Evolutionary conservation across 352 stramenopile genomes (phyloP).

Genomic region (Phytopythium oedochilum): DNA sequence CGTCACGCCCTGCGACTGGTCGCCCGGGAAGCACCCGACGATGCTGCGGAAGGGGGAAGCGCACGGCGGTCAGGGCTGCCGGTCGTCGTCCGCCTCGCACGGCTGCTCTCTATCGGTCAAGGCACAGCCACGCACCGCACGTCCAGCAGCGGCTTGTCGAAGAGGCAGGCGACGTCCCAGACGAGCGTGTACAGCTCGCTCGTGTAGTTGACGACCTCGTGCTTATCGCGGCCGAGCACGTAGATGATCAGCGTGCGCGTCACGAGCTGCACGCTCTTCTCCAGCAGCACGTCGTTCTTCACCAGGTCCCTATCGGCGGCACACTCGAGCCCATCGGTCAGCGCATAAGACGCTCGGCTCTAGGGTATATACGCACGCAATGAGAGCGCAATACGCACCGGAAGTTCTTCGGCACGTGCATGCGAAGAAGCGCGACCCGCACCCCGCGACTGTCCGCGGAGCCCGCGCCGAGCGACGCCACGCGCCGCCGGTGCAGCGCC

Average conservation of each 20-base stretch:
- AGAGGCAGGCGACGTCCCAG: slow-evolving; percentile 59
- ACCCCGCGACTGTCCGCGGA: slow-evolving; percentile 10
- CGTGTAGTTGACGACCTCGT: slow-evolving; percentile 71
- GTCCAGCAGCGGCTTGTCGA: slow-evolving; percentile 56
- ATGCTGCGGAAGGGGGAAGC: slow-evolving; percentile 24
- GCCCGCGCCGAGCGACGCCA: background rate
- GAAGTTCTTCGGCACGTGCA: slow-evolving; percentile 58
- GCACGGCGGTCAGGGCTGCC: background rate
- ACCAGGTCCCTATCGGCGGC: slow-evolving; percentile 53
- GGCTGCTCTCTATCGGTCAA: too few relatives aligned
- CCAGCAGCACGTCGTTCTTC: slow-evolving; percentile 73
- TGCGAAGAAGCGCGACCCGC: slow-evolving; percentile 40
- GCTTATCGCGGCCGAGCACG: slow-evolving; percentile 46
- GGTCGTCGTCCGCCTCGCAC: too few relatives aligned
- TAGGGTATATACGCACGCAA: too few relatives aligned
- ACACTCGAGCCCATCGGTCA: background rate
- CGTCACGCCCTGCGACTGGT: slow-evolving; percentile 18
- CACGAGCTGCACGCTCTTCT: slow-evolving; percentile 48
- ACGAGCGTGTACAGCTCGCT: slow-evolving; percentile 72
- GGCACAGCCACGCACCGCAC: slow-evolving; percentile 27
- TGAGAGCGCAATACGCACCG: too few relatives aligned
- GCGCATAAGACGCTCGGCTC: background rate
- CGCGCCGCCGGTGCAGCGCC: slow-evolving; percentile 32
- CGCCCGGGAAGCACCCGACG: slow-evolving; percentile 19
- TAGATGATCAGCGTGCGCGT: slow-evolving; percentile 51